Evolutionary conservation across 352 stramenopile species (phyloP).

Genomic region (Phytophthora gonapodyides): DNA sequence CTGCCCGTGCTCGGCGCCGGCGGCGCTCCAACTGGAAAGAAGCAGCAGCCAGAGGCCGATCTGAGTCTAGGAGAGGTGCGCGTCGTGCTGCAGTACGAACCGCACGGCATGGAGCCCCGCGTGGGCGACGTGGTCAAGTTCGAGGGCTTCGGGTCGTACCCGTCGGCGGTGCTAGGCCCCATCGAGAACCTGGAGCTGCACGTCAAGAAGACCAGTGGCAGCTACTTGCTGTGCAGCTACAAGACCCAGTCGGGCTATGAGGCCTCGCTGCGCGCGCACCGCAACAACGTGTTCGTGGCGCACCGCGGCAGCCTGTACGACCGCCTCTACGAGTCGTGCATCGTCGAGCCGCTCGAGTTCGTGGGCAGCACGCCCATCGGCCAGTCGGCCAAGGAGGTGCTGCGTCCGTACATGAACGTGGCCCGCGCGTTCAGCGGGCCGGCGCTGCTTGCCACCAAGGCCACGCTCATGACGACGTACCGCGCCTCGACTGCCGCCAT

Average conservation of each 20-base stretch:
- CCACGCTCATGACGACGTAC: conserved; percentile 77
- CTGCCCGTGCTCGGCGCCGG: conserved; percentile 18
- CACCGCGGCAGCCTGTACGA: conserved; percentile 75
- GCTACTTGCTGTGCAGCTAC: conserved; percentile 77
- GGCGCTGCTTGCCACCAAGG: conserved; percentile 63
- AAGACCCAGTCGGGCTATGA: conserved; percentile 69
- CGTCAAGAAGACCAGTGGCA: conserved; percentile 84
- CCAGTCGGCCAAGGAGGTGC: conserved; percentile 51
- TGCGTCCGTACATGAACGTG: conserved; percentile 72
- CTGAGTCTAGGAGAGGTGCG: conserved; percentile 72
- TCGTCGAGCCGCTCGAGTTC: conserved; percentile 78
- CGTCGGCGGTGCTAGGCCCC: conserved; percentile 62
- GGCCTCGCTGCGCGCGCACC: conserved; percentile 62
- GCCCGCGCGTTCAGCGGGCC: conserved; percentile 72
- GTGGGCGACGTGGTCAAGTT: conserved; percentile 77
- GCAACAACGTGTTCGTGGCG: conserved; percentile 80
- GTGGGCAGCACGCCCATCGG: conserved; percentile 67
- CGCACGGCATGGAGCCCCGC: conserved; percentile 75
- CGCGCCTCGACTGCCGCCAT: conserved; percentile 67
- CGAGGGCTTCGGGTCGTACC: conserved; percentile 77
- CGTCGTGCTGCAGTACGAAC: conserved; percentile 80
- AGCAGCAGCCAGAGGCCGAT: conserved; percentile 46
- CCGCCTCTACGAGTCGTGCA: conserved; percentile 66
- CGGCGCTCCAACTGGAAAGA: conserved; percentile 34
- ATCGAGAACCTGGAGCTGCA: conserved; percentile 75